Evolutionary conservation across 2,329 filamentous ascomycete genomes (phyloP).

Genomic region (Lecanoromycetidae sp.): DNA sequence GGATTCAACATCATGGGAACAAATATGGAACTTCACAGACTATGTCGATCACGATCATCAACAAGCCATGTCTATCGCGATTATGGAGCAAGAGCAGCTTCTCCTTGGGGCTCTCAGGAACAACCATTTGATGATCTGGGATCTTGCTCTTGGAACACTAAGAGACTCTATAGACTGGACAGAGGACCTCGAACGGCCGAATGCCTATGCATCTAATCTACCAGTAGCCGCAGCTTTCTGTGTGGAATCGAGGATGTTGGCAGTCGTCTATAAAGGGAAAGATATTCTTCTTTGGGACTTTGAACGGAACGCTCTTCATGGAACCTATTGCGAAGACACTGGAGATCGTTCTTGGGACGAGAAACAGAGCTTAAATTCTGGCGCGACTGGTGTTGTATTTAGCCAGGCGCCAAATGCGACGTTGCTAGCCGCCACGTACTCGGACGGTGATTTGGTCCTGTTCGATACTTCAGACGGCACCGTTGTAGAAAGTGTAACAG

Average conservation of each 20-base stretch:
- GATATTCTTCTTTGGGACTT: constrained; percentile 22
- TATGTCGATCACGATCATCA: constrained; percentile 16
- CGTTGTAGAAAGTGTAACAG: background rate
- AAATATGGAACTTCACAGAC: constrained; percentile 15
- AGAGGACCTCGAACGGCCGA: constrained; percentile 1
- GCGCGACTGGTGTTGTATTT: constrained; percentile 20
- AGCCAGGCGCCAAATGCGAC: constrained; percentile 14
- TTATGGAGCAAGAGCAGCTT: constrained; percentile 16
- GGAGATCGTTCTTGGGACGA: constrained; percentile 16
- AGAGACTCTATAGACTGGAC: constrained; percentile 14
- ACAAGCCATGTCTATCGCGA: constrained; percentile 15
- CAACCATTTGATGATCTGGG: constrained; percentile 19
- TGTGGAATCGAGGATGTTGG: constrained; percentile 18
- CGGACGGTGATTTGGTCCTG: constrained; percentile 23
- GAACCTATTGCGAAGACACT: constrained; percentile 21
- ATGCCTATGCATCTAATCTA: background rate
- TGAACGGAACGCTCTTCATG: constrained; percentile 17
- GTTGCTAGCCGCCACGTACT: constrained; percentile 22
- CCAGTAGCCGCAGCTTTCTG: constrained; percentile 18
- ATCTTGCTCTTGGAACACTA: constrained; percentile 16
- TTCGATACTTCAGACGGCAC: constrained; percentile 20
- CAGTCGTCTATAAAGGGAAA: constrained; percentile 22
- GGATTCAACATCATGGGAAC: background rate
- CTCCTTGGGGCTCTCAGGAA: constrained; percentile 16
- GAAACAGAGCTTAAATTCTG: constrained; percentile 9